Conservation (phyloP, 2,329 filamentous ascomycete genomes). For the Neospermospora avenae region DNA sequence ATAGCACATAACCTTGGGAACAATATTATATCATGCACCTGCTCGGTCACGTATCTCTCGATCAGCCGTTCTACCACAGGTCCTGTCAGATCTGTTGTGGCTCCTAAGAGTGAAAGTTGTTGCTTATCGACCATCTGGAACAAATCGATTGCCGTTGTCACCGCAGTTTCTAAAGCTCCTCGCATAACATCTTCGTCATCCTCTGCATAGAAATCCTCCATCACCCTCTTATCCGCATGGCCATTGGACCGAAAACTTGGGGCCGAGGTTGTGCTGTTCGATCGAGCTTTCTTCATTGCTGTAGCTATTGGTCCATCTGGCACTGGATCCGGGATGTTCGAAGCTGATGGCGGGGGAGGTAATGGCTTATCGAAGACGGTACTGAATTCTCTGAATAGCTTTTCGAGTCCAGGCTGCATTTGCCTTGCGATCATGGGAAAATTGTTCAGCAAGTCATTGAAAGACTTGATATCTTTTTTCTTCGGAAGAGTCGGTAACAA, state of each 20-base stretch:
- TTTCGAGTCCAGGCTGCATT: constrained; percentile 90
- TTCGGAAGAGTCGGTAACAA: constrained; percentile 43
- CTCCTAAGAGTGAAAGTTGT: constrained; percentile 84
- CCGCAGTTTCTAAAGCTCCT: constrained; percentile 82
- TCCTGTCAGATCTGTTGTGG: constrained; percentile 90
- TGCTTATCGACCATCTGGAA: constrained; percentile 96
- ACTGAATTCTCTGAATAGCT: constrained; percentile 84
- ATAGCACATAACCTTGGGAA: constrained; percentile 80
- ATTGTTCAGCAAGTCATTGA: constrained; percentile 82
- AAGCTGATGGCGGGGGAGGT: constrained; percentile 67
- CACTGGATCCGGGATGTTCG: constrained; percentile 54
- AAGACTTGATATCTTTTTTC: constrained; percentile 90
- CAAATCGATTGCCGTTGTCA: constrained; percentile 89
- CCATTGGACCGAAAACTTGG: constrained; percentile 37
- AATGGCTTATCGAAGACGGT: constrained; percentile 81
- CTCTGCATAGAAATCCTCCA: constrained; percentile 70
- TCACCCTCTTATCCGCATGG: constrained; percentile 36
- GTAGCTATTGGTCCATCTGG: constrained; percentile 54
- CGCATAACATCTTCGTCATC: constrained; percentile 92
- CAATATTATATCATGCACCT: constrained; percentile 78
- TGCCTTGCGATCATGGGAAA: constrained; percentile 96
- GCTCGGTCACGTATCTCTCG: constrained; percentile 90
- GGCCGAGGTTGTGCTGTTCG: constrained; percentile 43
- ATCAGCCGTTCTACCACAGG: constrained; percentile 90
- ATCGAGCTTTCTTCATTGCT: constrained; percentile 53